Evolutionary conservation across 1,284 basidiomycete species (phyloP).

Genomic region (Cryptococcus maquisensis): DNA sequence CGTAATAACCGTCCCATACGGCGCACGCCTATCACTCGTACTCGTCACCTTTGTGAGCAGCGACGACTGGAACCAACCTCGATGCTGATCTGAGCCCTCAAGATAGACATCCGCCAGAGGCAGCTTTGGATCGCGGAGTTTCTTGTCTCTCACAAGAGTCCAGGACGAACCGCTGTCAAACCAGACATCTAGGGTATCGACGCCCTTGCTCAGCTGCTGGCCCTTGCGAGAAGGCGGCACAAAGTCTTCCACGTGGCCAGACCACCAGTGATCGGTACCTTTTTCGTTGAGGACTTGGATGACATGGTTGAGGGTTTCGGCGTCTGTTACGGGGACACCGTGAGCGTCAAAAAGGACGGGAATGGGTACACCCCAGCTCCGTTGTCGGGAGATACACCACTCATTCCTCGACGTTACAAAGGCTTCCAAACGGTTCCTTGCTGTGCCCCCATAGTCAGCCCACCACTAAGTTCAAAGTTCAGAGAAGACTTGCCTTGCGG

Average conservation of each 20-base stretch:
- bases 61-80: slow-evolving; percentile 98
- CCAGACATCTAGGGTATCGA: slow-evolving; percentile 99
- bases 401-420: slow-evolving; percentile 86
- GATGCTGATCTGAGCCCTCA: slow-evolving; percentile 96
- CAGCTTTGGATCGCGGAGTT: slow-evolving; percentile 19
- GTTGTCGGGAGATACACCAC: slow-evolving; percentile 99
- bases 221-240: slow-evolving; percentile 57
- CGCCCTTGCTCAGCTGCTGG: slow-evolving; percentile 64
- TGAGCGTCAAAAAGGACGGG: slow-evolving; percentile 76
- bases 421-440: slow-evolving; percentile 75
- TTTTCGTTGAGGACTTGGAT: slow-evolving; percentile 66
- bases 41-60: slow-evolving; percentile 75
- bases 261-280: slow-evolving; percentile 87
- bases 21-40: slow-evolving; percentile 50
- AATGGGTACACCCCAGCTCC: slow-evolving; percentile 97
- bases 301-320: slow-evolving; percentile 70
- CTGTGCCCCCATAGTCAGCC: slow-evolving; percentile 50
- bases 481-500: slow-evolving; percentile 59
- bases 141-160: slow-evolving; percentile 61
- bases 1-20: slow-evolving; percentile 81
- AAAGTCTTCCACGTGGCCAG: slow-evolving; percentile 77
- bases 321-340: slow-evolving; percentile 64
- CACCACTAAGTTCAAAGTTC: not conserved
- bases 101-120: slow-evolving; percentile 79
- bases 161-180: slow-evolving; percentile 97